Evolutionary conservation across 192 early-diverging fungal genomes (phyloP).

Genomic region (Gamsiella multidivaricata): DNA sequence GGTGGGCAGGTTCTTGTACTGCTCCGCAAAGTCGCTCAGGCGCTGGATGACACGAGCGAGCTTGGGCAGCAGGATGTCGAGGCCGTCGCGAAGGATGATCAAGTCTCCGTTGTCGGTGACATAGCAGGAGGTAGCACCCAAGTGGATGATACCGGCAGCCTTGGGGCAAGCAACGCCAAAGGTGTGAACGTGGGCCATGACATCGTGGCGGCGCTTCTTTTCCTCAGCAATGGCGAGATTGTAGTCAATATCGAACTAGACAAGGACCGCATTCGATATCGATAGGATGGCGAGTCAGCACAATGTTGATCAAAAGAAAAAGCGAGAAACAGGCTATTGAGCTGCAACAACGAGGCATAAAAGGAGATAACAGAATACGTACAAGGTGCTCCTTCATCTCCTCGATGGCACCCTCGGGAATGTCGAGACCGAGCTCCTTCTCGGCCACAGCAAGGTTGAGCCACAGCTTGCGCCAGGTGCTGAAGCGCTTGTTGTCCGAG

Average conservation of each 20-base stretch:
- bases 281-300: too few relatives aligned
- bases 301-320: slow-evolving; percentile 3
- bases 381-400: slow-evolving; percentile 90
- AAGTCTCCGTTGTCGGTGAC: slow-evolving; percentile 99
- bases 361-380: background rate
- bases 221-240: slow-evolving; percentile 89
- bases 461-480: slow-evolving; percentile 97
- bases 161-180: slow-evolving; percentile 86
- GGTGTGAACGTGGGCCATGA: slow-evolving; percentile 99
- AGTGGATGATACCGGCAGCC: slow-evolving; percentile 96
- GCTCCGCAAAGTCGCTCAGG: slow-evolving; percentile 80
- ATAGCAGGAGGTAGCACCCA: slow-evolving; percentile 98
- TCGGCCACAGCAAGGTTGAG: slow-evolving; percentile 92
- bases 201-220: slow-evolving; percentile 94
- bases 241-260: slow-evolving; percentile 87
- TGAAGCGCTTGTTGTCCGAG: slow-evolving; percentile 94
- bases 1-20: slow-evolving; percentile 89
- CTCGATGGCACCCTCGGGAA: slow-evolving; percentile 85
- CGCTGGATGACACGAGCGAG: slow-evolving; percentile 85
- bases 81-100: slow-evolving; percentile 94
- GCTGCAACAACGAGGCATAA: too few relatives aligned
- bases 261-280: too few relatives aligned
- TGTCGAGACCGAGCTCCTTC: slow-evolving; percentile 88
- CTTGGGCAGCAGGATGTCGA: slow-evolving; percentile 92
- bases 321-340: slow-evolving; percentile 1